Evolutionary conservation across 129 eudicot genomes (phyloP).

Genomic region (Calendula officinalis): DNA sequence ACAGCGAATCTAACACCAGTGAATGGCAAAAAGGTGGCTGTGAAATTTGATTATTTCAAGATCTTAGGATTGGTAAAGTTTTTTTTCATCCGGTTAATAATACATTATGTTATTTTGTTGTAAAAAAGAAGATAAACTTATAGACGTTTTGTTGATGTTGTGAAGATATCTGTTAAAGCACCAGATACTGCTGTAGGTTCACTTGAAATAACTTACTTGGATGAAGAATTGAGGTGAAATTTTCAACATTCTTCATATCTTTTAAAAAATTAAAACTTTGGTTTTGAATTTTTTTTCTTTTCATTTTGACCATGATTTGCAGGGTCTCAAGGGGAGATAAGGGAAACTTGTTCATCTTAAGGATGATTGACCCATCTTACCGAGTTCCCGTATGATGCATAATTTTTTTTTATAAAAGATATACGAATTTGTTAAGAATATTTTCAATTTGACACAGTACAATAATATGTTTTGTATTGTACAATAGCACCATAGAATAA

Average conservation of each 20-base stretch:
- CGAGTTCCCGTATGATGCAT: constrained; percentile 42
- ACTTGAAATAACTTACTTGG: constrained; percentile 76
- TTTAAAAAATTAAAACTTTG: constrained; percentile 1
- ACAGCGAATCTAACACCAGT: constrained; percentile 70
- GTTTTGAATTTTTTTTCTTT: background rate
- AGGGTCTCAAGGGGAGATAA: constrained; percentile 70
- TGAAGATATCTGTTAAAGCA: constrained; percentile 51
- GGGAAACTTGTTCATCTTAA: constrained; percentile 63
- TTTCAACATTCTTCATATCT: background rate
- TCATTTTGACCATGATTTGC: constrained; percentile 17
- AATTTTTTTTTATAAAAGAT: too few species aligned
- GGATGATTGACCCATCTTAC: constrained; percentile 66
- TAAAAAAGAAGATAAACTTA: background rate
- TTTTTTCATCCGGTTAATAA: background rate
- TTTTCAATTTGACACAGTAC: background rate
- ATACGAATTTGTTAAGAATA: background rate
- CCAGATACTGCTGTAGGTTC: constrained; percentile 68
- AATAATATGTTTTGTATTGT: background rate
- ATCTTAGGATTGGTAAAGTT: constrained; percentile 57
- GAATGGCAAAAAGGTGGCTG: constrained; percentile 60
- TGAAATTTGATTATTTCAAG: constrained; percentile 64
- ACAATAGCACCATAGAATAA: background rate
- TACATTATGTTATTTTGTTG: background rate
- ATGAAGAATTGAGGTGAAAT: constrained; percentile 61
- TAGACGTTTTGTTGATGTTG: background rate